A percentile compares a stretch with the other conserved stretches of the same genome.
These are phyloP conservation scores for Phlyctochytrium arcticum DNA, from an alignment of 192 early-diverging fungal species.

Conservation along the genomic window DNA sequence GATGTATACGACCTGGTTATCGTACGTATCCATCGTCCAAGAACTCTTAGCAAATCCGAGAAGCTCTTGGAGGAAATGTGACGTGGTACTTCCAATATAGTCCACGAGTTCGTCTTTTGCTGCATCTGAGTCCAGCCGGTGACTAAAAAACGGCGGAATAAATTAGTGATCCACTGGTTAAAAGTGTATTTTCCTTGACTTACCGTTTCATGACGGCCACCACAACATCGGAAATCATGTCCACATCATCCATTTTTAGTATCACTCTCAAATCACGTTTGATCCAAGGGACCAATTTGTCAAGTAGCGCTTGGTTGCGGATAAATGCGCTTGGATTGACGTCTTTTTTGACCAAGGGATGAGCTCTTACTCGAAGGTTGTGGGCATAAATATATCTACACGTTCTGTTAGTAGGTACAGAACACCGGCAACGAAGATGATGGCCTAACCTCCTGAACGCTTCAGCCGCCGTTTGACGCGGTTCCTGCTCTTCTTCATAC, in stretches of 20 bases:
- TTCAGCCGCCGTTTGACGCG: background rate
- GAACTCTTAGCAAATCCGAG: constrained; percentile 31
- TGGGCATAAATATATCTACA: constrained; percentile 22
- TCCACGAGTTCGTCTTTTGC: constrained; percentile 29
- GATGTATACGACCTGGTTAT: constrained; percentile 21
- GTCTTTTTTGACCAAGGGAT: constrained; percentile 9
- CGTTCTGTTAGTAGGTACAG: background rate
- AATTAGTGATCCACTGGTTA: background rate
- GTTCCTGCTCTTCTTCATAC: background rate
- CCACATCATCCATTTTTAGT: constrained; percentile 22
- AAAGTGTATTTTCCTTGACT: background rate
- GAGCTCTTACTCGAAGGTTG: constrained; percentile 23
- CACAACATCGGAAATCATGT: constrained; percentile 29
- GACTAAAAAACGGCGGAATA: background rate
- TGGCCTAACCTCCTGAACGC: background rate
- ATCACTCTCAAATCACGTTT: constrained; percentile 28
- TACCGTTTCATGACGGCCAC: background rate
- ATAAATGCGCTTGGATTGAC: constrained; percentile 5
- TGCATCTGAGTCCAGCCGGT: constrained; percentile 27
- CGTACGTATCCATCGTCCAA: constrained; percentile 34
- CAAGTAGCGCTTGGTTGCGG: background rate
- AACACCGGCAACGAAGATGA: background rate
- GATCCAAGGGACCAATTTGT: constrained; percentile 31
- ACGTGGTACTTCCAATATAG: constrained; percentile 26
- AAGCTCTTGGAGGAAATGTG: constrained; percentile 46